phyloP scores from a whole-genome alignment of 768 basidiomycete species.

The Psilocybe cubensis region DNA sequence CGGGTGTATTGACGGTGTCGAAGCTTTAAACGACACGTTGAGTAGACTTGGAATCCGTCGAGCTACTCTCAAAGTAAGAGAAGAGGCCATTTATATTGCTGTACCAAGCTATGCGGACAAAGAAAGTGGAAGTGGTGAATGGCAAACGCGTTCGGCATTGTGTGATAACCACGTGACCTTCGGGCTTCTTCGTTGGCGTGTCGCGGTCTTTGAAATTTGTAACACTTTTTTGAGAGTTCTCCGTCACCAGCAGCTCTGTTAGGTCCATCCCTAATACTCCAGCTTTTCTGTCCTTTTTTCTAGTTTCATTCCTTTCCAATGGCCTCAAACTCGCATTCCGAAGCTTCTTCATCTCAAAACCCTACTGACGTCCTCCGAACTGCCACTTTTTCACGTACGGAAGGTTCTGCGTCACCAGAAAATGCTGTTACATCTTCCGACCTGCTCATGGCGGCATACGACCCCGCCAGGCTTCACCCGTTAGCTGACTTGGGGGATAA shows the following conservation, averaged over 20 bases:
- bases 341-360: slow-evolving; percentile 48
- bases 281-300: slow-evolving; percentile 2
- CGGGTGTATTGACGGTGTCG: slow-evolving; percentile 6
- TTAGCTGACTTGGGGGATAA: slow-evolving; percentile 91
- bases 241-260: slow-evolving; percentile 17
- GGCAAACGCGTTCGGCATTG: not conserved
- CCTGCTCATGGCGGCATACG: slow-evolving; percentile 85
- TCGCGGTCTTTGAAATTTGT: slow-evolving; percentile 29
- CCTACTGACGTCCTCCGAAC: slow-evolving; percentile 48
- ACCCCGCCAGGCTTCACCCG: slow-evolving; percentile 92
- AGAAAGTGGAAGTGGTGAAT: not conserved
- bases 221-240: slow-evolving; percentile 18
- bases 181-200: slow-evolving; percentile 5
- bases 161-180: slow-evolving; percentile 26
- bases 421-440: slow-evolving; percentile 82
- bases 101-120: not conserved
- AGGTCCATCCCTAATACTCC: slow-evolving; percentile 19
- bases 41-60: slow-evolving; percentile 13
- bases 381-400: slow-evolving; percentile 51
- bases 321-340: slow-evolving; percentile 15
- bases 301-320: slow-evolving; percentile 32
- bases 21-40: slow-evolving; percentile 3
- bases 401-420: slow-evolving; percentile 45
- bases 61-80: slow-evolving; percentile 16
- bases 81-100: slow-evolving; percentile 24